Evolutionary conservation across 2,329 filamentous ascomycete genomes (phyloP), one percentile per base, ranked within the genome.

Genomic region (Trichoderma sp.): DNA sequence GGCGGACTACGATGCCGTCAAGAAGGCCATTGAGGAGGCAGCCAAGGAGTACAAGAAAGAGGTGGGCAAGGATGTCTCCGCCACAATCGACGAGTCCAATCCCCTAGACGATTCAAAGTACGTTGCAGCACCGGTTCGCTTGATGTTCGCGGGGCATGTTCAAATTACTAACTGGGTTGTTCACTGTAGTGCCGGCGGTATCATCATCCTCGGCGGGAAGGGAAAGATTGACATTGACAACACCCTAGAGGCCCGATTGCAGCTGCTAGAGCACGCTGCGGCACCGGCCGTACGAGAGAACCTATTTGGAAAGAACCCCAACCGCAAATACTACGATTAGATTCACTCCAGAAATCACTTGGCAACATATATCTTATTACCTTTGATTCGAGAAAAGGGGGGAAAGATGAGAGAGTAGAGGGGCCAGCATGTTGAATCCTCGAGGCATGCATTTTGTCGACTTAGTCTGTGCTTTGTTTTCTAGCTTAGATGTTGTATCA

Each of bases 181-280:
- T n/a, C 61, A 71, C 74, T 24, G 10, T 11, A 98, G 96, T 76
- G 86, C 94, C 70, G 96, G 96, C 70, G 96, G 96, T 75, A 86
- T 97, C 69, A 80, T 87, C 69, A 89, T 99, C 73, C 82, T 97
- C 67, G 93, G 94, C 72, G 90, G 91, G 74, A 86, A 86, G 73
- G 96, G 96, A 79, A 97, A 95, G 86, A 98, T 99, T 79, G 94
- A 97, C 76, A 95, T 99, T 81, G 94, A 97, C 87, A 98, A 99
- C 85, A 98, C 96, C 67, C 92, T 98, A 74, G 96, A 98, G 79
- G 92, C 97, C 79, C 90, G 96, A 73, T 85, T 99, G 81, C 88
- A 87, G 76, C 85, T 98, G 70, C 88, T 98, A 73, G 91, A 97
- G 82, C 90, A 90, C 68, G 91, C 92, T 74, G 92, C 93, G 63